phyloP scores from a whole-genome alignment of 129 eudicot species.

The Flaveria trinervia region DNA sequence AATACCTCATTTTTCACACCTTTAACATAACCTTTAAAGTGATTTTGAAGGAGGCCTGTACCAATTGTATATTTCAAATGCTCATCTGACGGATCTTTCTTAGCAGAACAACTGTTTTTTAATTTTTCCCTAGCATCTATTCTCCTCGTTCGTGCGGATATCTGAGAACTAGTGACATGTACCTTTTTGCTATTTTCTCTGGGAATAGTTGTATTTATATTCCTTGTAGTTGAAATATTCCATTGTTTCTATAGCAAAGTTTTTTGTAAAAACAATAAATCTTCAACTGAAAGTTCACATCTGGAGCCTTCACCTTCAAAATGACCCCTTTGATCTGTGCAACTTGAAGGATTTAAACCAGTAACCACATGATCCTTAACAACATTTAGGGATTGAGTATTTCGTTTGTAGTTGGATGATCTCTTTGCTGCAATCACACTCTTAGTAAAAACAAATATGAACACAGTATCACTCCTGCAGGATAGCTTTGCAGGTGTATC shows the following conservation, averaged over 20 bases:
- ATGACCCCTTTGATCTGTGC: slow-evolving; percentile 45
- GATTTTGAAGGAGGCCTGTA: slow-evolving; percentile 67
- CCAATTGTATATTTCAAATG: slow-evolving; percentile 41
- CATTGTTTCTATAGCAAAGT: slow-evolving; percentile 90
- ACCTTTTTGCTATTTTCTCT: slow-evolving; percentile 36
- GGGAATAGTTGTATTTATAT: not conserved
- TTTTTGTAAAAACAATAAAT: slow-evolving; percentile 75
- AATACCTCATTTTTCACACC: slow-evolving; percentile 61
- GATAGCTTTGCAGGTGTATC: slow-evolving; percentile 61
- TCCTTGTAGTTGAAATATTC: slow-evolving; percentile 57
- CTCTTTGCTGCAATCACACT: slow-evolving; percentile 52
- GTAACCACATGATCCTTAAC: slow-evolving; percentile 60
- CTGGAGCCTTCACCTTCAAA: slow-evolving; percentile 41
- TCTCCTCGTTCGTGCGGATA: slow-evolving; percentile 78
- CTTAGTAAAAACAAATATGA: slow-evolving; percentile 42
- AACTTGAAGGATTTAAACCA: slow-evolving; percentile 37
- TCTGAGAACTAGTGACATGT: slow-evolving; percentile 65
- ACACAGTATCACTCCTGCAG: slow-evolving; percentile 40
- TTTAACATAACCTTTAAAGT: slow-evolving; percentile 68
- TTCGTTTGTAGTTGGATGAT: slow-evolving; percentile 46
- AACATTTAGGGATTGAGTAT: slow-evolving; percentile 51
- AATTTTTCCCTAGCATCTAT: slow-evolving; percentile 42
- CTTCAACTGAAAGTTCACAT: slow-evolving; percentile 60
- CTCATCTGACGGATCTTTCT: slow-evolving; percentile 30
- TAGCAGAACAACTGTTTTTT: slow-evolving; percentile 37